Base-by-base conservation (phyloP, 768 basidiomycete species). In the Boletus rubropictus region DNA sequence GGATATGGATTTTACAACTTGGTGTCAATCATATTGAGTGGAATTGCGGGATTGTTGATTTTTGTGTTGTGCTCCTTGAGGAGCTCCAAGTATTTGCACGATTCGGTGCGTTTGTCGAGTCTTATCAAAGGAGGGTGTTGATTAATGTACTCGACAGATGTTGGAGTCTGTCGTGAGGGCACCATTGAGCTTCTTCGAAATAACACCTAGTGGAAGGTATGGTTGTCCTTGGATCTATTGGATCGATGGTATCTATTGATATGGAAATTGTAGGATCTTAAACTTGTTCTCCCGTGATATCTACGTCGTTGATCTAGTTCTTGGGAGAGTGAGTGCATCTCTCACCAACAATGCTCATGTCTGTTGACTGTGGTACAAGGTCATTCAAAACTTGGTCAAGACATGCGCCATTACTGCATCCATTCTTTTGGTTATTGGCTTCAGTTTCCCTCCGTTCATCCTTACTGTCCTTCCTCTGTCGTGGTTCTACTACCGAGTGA, bases 271-370 rank as follows among this genome's bases (percentile, higher is more conserved):
- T 45, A 88, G 91, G 8, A 86, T 94, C 44, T 62, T 97, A 42
- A 97, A 96, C 65, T 65, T 96, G 22, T 97, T 97, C 67, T 89
- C 89, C 3, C 81, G 91, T 3, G 95, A 98, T 57, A 81, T 78
- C 14, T 89, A 88, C 57, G 84, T 86, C 24, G 78, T 95, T 15
- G 93, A 96, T 68, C 84, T 90, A 59, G 70, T 90, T 8, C 77
- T 96, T 18, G 82, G 81, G 5, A 75, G 86, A 25, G 85, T 72
- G 45, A 39, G 70, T 54, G 0, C 1, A 18, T 32, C 2, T 3
- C 2, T 37, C n/a, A 7, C 21, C 1, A 1, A 33, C 4, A 3
- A 20, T 2, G 4, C 3, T 0, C 21, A 3, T n/a, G 29, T 27
- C 25, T 49, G 5, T 29, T 57, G 3, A 58, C 39, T 5, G 7